Conservation (phyloP, 805 yeast genomes). For the Diddensiella santjacobensis region DNA sequence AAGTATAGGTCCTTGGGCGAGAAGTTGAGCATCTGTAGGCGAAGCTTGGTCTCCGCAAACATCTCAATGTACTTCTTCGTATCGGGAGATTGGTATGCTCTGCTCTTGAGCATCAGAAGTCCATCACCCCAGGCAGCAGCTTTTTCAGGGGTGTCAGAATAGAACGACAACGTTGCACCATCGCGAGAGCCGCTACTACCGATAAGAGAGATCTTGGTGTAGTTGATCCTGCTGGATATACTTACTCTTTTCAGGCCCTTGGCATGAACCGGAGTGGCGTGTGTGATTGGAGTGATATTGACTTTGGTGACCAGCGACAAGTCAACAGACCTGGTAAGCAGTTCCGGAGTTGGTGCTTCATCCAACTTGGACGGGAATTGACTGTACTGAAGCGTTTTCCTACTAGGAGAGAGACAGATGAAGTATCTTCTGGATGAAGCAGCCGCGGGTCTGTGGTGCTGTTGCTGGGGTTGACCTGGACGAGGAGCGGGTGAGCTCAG, state of each 20-base stretch:
- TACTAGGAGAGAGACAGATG: conserved; percentile 64
- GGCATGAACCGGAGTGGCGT: conserved; percentile 28
- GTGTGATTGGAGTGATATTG: conserved; percentile 40
- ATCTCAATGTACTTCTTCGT: conserved; percentile 44
- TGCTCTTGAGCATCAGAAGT: conserved; percentile 48
- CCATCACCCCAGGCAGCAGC: conserved; percentile 80
- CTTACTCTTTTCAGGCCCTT: conserved; percentile 46
- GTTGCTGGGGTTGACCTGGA: not conserved
- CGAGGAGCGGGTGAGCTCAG: conserved; percentile 1
- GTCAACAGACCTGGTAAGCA: conserved; percentile 24
- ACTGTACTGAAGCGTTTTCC: conserved; percentile 56
- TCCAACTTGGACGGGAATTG: conserved; percentile 49
- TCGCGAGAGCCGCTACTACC: conserved; percentile 36
- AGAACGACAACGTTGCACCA: conserved; percentile 52
- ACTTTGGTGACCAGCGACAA: conserved; percentile 41
- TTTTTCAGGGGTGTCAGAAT: conserved; percentile 64
- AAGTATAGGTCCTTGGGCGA: conserved; percentile 29
- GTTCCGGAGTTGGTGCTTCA: conserved; percentile 50
- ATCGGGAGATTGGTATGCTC: conserved; percentile 39
- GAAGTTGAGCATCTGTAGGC: conserved; percentile 47
- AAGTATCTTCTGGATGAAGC: conserved; percentile 41
- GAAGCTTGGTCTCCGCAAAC: conserved; percentile 44
- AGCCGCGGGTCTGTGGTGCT: not conserved
- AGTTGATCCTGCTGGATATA: conserved; percentile 53
- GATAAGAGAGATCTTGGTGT: conserved; percentile 52